Evolutionary conservation across 2,329 filamentous ascomycete species (phyloP).

Genomic region (Epichloe bromicola): DNA sequence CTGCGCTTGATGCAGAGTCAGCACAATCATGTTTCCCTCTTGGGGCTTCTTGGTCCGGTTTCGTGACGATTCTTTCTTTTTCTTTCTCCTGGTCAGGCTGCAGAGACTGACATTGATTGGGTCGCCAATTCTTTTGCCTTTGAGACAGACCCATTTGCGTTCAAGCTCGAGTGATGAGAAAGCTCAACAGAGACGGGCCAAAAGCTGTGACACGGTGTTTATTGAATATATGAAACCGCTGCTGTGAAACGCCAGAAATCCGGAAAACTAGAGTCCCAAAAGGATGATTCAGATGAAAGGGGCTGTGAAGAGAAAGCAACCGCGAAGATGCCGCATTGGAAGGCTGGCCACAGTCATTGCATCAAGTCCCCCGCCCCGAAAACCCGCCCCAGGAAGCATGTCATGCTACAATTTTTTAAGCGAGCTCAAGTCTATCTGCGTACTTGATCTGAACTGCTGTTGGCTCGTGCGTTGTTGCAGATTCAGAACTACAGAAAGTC

Average conservation of each 20-base stretch:
- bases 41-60: background rate
- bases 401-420: background rate
- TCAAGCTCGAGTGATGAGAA: background rate
- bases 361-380: too few relatives aligned
- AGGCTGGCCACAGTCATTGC: background rate
- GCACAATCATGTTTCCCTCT: background rate
- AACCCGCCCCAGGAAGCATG: too few relatives aligned
- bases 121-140: background rate
- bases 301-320: background rate
- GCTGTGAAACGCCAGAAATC: background rate
- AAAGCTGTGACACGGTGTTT: background rate
- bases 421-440: background rate
- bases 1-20: background rate
- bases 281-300: background rate
- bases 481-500: background rate
- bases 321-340: background rate
- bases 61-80: background rate
- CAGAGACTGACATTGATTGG: background rate
- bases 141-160: background rate
- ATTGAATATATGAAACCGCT: background rate
- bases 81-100: background rate
- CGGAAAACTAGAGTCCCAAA: too few relatives aligned
- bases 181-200: background rate
- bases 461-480: conserved; percentile 1
- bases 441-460: background rate